Conservation (phyloP, 2,329 filamentous ascomycete species). For the Bipolaris gigantea region DNA sequence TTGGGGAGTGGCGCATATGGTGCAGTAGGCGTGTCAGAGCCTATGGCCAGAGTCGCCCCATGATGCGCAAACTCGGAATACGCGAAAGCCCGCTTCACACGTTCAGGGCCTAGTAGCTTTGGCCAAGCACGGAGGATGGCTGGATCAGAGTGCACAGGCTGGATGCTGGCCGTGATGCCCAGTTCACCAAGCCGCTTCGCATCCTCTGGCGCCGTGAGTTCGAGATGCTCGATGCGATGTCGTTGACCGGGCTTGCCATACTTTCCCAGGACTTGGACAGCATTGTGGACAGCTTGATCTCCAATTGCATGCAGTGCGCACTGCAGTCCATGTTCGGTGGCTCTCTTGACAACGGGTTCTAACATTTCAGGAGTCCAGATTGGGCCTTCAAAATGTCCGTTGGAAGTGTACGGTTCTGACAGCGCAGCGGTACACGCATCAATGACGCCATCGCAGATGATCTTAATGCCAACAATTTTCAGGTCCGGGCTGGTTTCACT, state of each 20-base stretch:
- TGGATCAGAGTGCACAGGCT: constrained; percentile 88
- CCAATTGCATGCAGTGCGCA: constrained; percentile 68
- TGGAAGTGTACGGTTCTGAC: constrained; percentile 59
- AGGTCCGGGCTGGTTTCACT: constrained; percentile 50
- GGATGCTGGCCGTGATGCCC: constrained; percentile 81
- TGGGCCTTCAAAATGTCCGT: constrained; percentile 52
- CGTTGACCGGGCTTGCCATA: constrained; percentile 52
- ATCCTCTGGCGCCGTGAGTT: constrained; percentile 60
- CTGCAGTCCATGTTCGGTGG: constrained; percentile 59
- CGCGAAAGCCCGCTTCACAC: constrained; percentile 63
- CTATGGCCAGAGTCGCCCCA: constrained; percentile 60
- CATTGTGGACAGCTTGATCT: constrained; percentile 60
- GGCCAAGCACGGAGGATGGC: constrained; percentile 65
- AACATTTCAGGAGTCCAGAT: constrained; percentile 60
- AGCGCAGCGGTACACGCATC: constrained; percentile 67
- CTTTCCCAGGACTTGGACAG: constrained; percentile 58
- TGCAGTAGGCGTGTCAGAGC: constrained; percentile 63
- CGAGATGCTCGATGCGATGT: constrained; percentile 67
- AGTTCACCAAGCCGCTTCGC: constrained; percentile 59
- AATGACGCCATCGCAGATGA: constrained; percentile 67
- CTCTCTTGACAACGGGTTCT: constrained; percentile 57
- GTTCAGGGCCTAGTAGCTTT: constrained; percentile 55
- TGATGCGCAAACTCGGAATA: constrained; percentile 62
- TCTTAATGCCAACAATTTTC: constrained; percentile 63
- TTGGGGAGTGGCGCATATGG: constrained; percentile 59